A percentile compares a stretch with the other conserved stretches of the same genome.
Conservation (phyloP, 805 yeast genomes). For the Pichia scutulata region DNA sequence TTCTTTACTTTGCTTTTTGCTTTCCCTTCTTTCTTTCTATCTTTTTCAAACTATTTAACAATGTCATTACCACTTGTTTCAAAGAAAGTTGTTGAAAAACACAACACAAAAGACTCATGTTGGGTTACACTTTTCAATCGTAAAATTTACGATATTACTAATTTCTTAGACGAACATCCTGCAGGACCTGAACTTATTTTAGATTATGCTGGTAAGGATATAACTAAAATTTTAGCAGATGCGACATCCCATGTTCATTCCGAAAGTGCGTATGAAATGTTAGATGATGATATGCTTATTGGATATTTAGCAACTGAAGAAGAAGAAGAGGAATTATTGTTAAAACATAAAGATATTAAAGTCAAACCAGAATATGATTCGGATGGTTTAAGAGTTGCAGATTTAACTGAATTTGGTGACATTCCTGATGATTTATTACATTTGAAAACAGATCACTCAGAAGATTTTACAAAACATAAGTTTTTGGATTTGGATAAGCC, state of each 20-base stretch:
- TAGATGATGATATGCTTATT: constrained; percentile 76
- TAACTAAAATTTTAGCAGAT: constrained; percentile 73
- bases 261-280: constrained; percentile 80
- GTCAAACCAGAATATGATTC: constrained; percentile 21
- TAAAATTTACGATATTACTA: constrained; percentile 78
- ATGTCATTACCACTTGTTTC: constrained; percentile 52
- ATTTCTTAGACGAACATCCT: constrained; percentile 65
- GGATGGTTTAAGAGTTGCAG: constrained; percentile 28
- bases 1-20: not conserved
- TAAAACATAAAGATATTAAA: constrained; percentile 48
- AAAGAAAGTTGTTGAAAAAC: constrained; percentile 41
- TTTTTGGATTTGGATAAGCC: constrained; percentile 84
- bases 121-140: constrained; percentile 79
- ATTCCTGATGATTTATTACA: constrained; percentile 70
- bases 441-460: constrained; percentile 68
- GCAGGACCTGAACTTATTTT: constrained; percentile 54
- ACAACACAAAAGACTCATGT: constrained; percentile 47
- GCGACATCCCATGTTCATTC: constrained; percentile 66
- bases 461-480: constrained; percentile 68
- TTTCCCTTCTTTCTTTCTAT: not conserved
- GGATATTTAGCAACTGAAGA: constrained; percentile 77
- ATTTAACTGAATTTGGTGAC: constrained; percentile 50
- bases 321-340: constrained; percentile 64
- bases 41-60: not conserved
- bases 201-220: constrained; percentile 52